Percentiles rank a stretch among this genome's conserved stretches.
phyloP scores from a whole-genome alignment of 2,329 filamentous ascomycete species.

The Cercospora zeae-maydis region DNA sequence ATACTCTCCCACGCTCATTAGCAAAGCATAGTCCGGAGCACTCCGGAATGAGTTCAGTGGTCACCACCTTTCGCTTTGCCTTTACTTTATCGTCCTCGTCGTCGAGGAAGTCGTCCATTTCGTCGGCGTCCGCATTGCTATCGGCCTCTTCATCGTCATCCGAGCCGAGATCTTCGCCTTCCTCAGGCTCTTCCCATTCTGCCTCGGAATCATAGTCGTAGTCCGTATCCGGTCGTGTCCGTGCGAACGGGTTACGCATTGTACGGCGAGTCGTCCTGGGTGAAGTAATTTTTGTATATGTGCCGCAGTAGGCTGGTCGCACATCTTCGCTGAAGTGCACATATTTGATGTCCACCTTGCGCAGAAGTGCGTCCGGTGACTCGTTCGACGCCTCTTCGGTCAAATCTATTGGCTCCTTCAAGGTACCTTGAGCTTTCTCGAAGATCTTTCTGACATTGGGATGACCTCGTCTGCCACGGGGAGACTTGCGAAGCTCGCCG shows the following conservation, averaged over 20 bases:
- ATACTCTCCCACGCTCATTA: constrained; percentile 50
- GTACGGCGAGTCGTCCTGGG: constrained; percentile 44
- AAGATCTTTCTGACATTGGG: constrained; percentile 35
- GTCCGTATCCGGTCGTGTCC: constrained; percentile 59
- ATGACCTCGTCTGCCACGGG: constrained; percentile 24
- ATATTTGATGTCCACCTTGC: constrained; percentile 59
- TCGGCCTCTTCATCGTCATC: constrained; percentile 66
- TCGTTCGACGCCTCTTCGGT: constrained; percentile 34
- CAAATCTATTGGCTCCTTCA: constrained; percentile 43
- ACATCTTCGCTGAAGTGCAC: constrained; percentile 61
- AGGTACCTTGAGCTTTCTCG: constrained; percentile 44
- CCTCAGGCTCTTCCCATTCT: constrained; percentile 72
- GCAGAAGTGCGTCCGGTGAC: constrained; percentile 24
- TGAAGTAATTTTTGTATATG: constrained; percentile 60
- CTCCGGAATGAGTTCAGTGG: constrained; percentile 68
- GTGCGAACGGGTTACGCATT: constrained; percentile 53
- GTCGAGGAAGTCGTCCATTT: constrained; percentile 87
- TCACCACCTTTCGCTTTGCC: constrained; percentile 56
- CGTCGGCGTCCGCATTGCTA: constrained; percentile 72
- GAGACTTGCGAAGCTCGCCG: constrained; percentile 5
- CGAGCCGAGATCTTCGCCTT: constrained; percentile 65
- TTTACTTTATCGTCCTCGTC: constrained; percentile 68
- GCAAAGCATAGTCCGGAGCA: constrained; percentile 85
- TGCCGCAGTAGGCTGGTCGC: constrained; percentile 67
- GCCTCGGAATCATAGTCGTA: constrained; percentile 84